Evolutionary conservation across 352 stramenopile genomes (phyloP).

Genomic region (Pythium monospermum): DNA sequence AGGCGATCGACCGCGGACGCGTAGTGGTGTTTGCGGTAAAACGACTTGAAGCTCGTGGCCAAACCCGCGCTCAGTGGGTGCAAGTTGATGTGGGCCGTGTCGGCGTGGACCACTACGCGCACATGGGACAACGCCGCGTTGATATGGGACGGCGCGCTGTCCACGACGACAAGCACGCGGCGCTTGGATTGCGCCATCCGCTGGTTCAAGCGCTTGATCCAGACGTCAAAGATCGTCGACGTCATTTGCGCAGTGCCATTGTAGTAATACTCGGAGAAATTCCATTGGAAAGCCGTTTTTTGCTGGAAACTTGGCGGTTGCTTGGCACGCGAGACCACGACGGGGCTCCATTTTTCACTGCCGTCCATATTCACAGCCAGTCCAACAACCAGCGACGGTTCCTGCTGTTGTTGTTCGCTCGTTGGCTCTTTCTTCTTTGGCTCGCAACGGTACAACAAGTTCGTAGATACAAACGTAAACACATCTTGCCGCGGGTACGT

Average conservation of each 20-base stretch:
- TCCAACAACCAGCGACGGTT: conserved; percentile 13
- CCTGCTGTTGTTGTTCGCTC: neutral
- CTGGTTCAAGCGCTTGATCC: conserved; percentile 19
- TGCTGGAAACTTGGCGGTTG: conserved; percentile 20
- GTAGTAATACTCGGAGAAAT: conserved; percentile 19
- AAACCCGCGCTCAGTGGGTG: neutral
- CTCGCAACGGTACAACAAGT: conserved; percentile 16
- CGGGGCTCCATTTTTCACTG: conserved; percentile 16
- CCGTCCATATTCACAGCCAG: conserved; percentile 16
- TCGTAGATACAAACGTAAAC: conserved; percentile 18
- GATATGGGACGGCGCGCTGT: conserved; percentile 15
- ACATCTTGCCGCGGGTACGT: conserved; percentile 15
- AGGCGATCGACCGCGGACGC: conserved; percentile 13
- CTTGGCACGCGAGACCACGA: conserved; percentile 13
- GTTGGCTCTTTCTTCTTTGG: conserved; percentile 8
- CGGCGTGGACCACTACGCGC: conserved; percentile 7
- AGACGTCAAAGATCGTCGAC: conserved; percentile 17
- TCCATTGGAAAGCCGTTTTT: conserved; percentile 22
- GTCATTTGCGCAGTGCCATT: conserved; percentile 21
- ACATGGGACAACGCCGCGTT: conserved; percentile 11
- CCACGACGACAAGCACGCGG: conserved; percentile 15
- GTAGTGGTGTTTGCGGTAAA: conserved; percentile 15
- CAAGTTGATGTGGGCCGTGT: neutral
- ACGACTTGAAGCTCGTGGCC: conserved; percentile 13
- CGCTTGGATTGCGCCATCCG: conserved; percentile 16